phyloP scores from a whole-genome alignment of 2,329 filamentous ascomycete genomes.

The Cordyceps tenuipes region DNA sequence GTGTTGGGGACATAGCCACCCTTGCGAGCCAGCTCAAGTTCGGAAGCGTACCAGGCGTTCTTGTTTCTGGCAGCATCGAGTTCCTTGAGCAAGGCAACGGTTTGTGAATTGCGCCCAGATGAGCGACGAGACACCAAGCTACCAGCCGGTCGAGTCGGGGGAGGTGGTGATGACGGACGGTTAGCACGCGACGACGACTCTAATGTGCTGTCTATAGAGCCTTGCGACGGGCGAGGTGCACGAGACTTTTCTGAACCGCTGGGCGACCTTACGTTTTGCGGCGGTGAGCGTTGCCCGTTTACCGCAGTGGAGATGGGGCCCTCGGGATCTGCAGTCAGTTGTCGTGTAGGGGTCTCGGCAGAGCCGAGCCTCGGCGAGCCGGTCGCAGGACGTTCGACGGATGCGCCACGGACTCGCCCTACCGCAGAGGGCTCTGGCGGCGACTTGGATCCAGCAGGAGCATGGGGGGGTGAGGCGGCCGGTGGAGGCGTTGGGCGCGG shows the following conservation, averaged over 20 bases:
- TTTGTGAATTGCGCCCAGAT: conserved; percentile 54
- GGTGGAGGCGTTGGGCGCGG: conserved; percentile 28
- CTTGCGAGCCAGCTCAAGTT: conserved; percentile 84
- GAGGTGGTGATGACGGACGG: conserved; percentile 50
- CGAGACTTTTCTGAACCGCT: conserved; percentile 29
- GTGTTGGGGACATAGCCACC: conserved; percentile 73
- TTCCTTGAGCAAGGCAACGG: conserved; percentile 73
- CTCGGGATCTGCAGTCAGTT: conserved; percentile 2
- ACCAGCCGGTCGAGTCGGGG: conserved; percentile 47
- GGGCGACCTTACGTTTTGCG: conserved; percentile 33
- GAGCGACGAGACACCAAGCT: conserved; percentile 52
- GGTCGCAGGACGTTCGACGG: conserved; percentile 34
- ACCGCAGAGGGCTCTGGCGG: conserved; percentile 30
- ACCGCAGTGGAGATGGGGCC: neutral
- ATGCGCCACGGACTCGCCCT: conserved; percentile 40
- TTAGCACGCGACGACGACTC: conserved; percentile 41
- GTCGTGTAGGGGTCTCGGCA: neutral
- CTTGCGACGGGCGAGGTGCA: conserved; percentile 35
- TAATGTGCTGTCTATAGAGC: conserved; percentile 59
- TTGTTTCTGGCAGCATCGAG: conserved; percentile 75
- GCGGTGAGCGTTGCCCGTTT: conserved; percentile 56
- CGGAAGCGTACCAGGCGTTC: conserved; percentile 96
- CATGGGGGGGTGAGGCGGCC: conserved; percentile 46
- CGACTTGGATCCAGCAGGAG: conserved; percentile 41
- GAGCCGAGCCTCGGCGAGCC: conserved; percentile 7